phyloP scores from a whole-genome alignment of 768 basidiomycete genomes.

The Auricularia auricula-judae region DNA sequence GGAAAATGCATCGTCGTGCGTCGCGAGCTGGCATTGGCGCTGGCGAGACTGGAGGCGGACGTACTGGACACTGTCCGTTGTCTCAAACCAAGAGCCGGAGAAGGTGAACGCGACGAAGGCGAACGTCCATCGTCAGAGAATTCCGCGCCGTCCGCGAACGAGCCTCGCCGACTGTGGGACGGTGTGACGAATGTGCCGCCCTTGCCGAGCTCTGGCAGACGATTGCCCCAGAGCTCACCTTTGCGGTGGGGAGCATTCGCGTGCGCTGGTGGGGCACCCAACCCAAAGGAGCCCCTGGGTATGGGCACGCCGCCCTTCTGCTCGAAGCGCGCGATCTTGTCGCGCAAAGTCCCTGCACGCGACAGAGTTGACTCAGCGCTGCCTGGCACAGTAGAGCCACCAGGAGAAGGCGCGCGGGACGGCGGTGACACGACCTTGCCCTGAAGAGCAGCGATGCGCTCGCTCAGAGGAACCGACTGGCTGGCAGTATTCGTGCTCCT shows the following conservation, averaged over 20 bases:
- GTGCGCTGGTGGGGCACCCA: slow-evolving; percentile 7
- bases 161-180: not conserved
- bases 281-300: slow-evolving; percentile 9
- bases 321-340: slow-evolving; percentile 75
- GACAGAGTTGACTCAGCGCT: not conserved
- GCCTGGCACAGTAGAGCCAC: slow-evolving; percentile 2
- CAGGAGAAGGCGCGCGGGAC: slow-evolving; percentile 20
- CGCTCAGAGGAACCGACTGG: slow-evolving; percentile 36
- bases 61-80: not conserved
- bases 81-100: not conserved
- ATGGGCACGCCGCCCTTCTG: slow-evolving; percentile 38
- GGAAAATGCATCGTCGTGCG: not conserved
- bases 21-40: not conserved
- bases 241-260: slow-evolving; percentile 2
- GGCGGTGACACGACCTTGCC: slow-evolving; percentile 17
- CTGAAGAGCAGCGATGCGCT: slow-evolving; percentile 74
- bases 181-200: not conserved
- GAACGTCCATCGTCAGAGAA: not conserved
- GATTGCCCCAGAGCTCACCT: slow-evolving; percentile 10
- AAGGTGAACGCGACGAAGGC: not conserved
- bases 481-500: not conserved
- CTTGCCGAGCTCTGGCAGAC: slow-evolving; percentile 5
- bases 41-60: not conserved
- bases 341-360: slow-evolving; percentile 29
- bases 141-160: not conserved